Conservation (phyloP, 2,329 filamentous ascomycete genomes). For the Fusarium poae region DNA sequence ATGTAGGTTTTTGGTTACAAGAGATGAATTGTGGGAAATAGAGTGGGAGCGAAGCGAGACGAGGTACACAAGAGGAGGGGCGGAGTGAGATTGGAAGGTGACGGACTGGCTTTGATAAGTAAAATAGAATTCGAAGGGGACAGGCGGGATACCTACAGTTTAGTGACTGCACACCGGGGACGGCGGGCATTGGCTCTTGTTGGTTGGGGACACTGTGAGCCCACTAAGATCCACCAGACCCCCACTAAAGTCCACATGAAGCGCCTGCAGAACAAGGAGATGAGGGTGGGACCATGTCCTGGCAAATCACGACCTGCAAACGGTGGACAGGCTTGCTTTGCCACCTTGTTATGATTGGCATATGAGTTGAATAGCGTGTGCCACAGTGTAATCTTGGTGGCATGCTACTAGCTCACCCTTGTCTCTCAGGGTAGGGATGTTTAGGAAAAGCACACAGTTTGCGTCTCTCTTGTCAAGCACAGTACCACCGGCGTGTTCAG, state of each 20-base stretch:
- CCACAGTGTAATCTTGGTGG: constrained; percentile 51
- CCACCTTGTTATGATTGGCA: constrained; percentile 54
- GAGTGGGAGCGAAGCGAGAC: constrained; percentile 48
- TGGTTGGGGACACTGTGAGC: constrained; percentile 49
- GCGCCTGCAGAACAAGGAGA: constrained; percentile 43
- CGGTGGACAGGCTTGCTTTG: constrained; percentile 47
- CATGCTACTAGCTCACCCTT: constrained; percentile 44
- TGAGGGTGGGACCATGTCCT: constrained; percentile 41
- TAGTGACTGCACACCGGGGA: constrained; percentile 40
- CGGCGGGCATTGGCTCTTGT: constrained; percentile 50
- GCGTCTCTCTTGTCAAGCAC: constrained; percentile 21
- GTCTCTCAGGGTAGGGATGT: constrained; percentile 35
- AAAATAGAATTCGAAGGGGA: constrained; percentile 31
- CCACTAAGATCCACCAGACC: constrained; percentile 28
- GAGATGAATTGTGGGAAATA: constrained; percentile 45
- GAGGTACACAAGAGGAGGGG: constrained; percentile 49
- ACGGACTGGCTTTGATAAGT: constrained; percentile 47
- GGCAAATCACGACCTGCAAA: constrained; percentile 50
- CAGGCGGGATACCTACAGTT: constrained; percentile 25
- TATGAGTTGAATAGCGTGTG: constrained; percentile 40
- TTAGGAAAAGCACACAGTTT: constrained; percentile 46
- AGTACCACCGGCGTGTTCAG: constrained; percentile 36
- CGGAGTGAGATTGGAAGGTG: constrained; percentile 43
- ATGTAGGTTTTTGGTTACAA: constrained; percentile 40
- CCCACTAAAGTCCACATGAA: constrained; percentile 30